Evolutionary conservation across 2,329 filamentous ascomycete genomes (phyloP), one percentile per base, ranked within the genome.

Genomic region (Bipolaris sorokiniana): DNA sequence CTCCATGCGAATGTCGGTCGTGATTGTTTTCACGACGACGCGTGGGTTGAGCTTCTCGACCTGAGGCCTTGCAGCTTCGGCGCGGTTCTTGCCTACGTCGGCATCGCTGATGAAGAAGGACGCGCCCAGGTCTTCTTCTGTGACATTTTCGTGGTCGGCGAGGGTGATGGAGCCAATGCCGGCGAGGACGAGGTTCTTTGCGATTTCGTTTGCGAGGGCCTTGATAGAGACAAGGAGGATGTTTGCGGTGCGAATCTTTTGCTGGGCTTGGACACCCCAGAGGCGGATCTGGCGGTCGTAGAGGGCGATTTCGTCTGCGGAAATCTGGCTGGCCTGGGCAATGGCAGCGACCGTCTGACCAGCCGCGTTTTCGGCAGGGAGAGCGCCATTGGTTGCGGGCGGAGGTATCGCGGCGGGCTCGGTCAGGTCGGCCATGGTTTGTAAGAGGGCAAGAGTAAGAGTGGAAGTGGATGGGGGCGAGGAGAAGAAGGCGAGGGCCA

Each of bases 201-300:
- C 93, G 52, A 98, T 90, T 79, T 99, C 95, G 74, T 94, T 96
- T 56, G 90, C 92, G 15, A 99, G 85, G 0, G 90, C 92, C 72
- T 90, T 91, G 76, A 97, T 87, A 28, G 88, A 92, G 65, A 99
- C 89, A 61, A 99, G 86, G 44, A 98, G 88, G 66, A 99, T 90
- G 71, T 92, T 92, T 57, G 95, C 92, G 57, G 86, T 90, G 67
- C 94, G 91, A 56, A 99, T 92, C 84, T 84, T 84, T 75, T 96
- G 90, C 77, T 99, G 95, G 6, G 95, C 95, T 70, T 95, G 88
- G 72, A 98, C 91, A 41, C 95, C 95, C 95, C 95, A 99, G 28
- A 99, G 87, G 51, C 95, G 90, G 70, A 99, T 97, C 76, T 99
- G 95, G 48, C 95, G 89, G 79, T 99, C 95, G 76, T 99, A 99